Base-by-base conservation (phyloP, 31 red algal species). In the Odonthalia washingtoniensis region DNA sequence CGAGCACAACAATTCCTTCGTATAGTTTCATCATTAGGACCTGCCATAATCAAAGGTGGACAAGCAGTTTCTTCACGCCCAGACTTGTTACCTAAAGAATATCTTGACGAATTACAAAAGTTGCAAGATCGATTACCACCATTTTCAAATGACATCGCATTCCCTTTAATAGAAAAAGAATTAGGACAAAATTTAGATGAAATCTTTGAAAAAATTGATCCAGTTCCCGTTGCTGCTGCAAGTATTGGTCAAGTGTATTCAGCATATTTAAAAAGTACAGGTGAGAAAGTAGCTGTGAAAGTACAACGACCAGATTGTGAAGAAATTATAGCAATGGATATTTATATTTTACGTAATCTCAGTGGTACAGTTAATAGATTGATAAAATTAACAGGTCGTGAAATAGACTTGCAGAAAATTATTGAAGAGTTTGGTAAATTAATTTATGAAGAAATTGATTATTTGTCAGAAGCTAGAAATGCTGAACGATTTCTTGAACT, bases 381-480 rank as follows among this genome's bases (percentile, higher is more conserved):
- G 5, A 65, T 97, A 75, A 93, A 91, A 63, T 65, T 95, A 18
- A 89, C 96, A 14, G 85, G 91, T 35, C 80, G 95, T n/a, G 94
- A 99, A 40, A 92, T 99, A 69, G 94, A 99, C 66, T 75, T 99
- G 64, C 88, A 95, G 73, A 81, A 69, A 44, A 91, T 99, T 78
- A 93, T 97, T 44, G 95, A 97, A 46, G 95, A 99, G 75, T 96
- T 99, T 92, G 95, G 95, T n/a, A 99, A 99, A 79, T 91, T 97
- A 33, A 99, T 99, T 61, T 77, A 95, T 38, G 96, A 98, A 66
- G 96, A 98, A 84, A 98, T 98, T 60, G 96, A 95, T 49, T 95
- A 98, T 67, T 70, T 99, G 52, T 94, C 91, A 0, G 97, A 99
- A 65, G 97, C 91, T 24, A 68, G 92, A 17, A 97, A 99, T 80